These are phyloP conservation scores for Paraglomus brasilianum DNA, from an alignment of 192 early-diverging fungal species.

Conservation along the genomic window DNA sequence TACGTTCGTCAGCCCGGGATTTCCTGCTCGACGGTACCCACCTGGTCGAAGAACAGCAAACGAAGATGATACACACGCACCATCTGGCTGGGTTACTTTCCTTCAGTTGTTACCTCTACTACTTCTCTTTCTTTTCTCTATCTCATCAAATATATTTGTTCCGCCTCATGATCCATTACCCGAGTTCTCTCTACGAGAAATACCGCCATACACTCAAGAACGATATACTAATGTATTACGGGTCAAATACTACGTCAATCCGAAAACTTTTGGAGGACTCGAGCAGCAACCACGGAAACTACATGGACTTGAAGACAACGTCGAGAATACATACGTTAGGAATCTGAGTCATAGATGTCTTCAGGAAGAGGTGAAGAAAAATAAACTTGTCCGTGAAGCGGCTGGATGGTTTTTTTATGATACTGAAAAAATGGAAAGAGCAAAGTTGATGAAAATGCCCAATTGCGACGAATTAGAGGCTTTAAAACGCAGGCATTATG, in stretches of 20 bases:
- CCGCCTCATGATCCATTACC: slow-evolving; percentile 30
- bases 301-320: slow-evolving; percentile 64
- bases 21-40: slow-evolving; percentile 46
- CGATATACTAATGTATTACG: slow-evolving; percentile 59
- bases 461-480: slow-evolving; percentile 71
- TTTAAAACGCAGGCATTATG: too few species aligned
- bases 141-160: slow-evolving; percentile 64
- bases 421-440: slow-evolving; percentile 59
- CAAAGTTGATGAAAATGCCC: slow-evolving; percentile 59
- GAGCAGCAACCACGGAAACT: slow-evolving; percentile 50
- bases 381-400: slow-evolving; percentile 56
- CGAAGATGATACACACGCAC: slow-evolving; percentile 43
- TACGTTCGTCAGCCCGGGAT: slow-evolving; percentile 61
- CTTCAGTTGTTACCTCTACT: slow-evolving; percentile 80
- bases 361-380: slow-evolving; percentile 61
- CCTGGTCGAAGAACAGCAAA: slow-evolving; percentile 38
- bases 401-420: slow-evolving; percentile 65
- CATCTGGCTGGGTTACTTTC: slow-evolving; percentile 50
- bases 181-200: slow-evolving; percentile 63
- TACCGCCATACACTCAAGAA: slow-evolving; percentile 46
- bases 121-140: slow-evolving; percentile 70
- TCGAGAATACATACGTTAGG: slow-evolving; percentile 70
- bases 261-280: slow-evolving; percentile 38
- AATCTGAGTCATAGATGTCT: slow-evolving; percentile 64
- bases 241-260: slow-evolving; percentile 84